Percentiles rank a stretch among this genome's conserved stretches.
Conservation (phyloP, 2,329 filamentous ascomycete genomes). For the Eurotiales sp. region DNA sequence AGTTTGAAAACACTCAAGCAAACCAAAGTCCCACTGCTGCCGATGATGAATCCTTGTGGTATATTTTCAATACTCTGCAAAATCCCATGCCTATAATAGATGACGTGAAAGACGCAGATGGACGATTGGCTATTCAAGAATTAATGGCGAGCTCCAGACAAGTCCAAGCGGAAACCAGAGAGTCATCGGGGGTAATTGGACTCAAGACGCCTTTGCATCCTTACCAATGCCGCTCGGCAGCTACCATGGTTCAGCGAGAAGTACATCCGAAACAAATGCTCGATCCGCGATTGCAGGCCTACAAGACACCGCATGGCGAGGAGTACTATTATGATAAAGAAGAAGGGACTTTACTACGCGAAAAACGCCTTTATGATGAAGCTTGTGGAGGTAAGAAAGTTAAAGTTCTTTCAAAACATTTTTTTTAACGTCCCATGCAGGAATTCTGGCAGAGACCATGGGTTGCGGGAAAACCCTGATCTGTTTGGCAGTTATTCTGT, state of each 20-base stretch:
- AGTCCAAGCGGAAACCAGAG: conserved; percentile 13
- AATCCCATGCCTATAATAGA: conserved; percentile 35
- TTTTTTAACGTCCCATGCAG: conserved; percentile 18
- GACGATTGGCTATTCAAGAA: conserved; percentile 34
- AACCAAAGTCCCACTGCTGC: conserved; percentile 17
- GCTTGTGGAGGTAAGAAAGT: conserved; percentile 61
- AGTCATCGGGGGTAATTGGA: conserved; percentile 27
- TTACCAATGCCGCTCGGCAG: conserved; percentile 77
- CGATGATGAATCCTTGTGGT: conserved; percentile 46
- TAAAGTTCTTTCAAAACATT: not conserved
- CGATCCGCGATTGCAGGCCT: conserved; percentile 67
- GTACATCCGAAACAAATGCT: conserved; percentile 58
- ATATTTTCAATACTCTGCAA: conserved; percentile 48
- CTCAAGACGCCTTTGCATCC: conserved; percentile 62
- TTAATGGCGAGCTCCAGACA: conserved; percentile 25
- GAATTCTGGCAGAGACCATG: conserved; percentile 48
- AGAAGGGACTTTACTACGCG: conserved; percentile 57
- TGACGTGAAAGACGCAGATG: conserved; percentile 28
- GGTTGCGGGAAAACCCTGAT: conserved; percentile 81
- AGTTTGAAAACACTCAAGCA: conserved; percentile 11
- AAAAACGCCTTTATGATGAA: conserved; percentile 70
- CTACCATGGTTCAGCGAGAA: conserved; percentile 81
- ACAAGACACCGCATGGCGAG: conserved; percentile 58
- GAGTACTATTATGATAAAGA: conserved; percentile 69
- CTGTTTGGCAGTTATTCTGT: conserved; percentile 70